Percentiles rank a stretch among this genome's conserved stretches.
Evolutionary conservation across 2,329 filamentous ascomycete species (phyloP).

Genomic region (Pochonia chlamydosporia): DNA sequence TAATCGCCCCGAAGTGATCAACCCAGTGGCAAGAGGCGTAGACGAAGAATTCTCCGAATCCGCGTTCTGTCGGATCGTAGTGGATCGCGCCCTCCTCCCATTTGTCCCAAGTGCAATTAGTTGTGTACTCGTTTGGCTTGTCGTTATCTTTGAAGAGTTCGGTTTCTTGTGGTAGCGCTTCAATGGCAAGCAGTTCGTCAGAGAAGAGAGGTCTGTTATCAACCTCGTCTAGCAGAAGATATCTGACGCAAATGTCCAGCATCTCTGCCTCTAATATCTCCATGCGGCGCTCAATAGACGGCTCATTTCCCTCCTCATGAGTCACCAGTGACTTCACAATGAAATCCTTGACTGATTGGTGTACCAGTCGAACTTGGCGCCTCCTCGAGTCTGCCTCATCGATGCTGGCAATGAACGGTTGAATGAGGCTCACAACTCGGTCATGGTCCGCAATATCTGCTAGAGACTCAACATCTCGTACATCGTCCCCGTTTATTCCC

Average conservation of each 20-base stretch:
- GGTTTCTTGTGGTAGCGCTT: constrained; percentile 8
- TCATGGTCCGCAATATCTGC: too few relatives aligned
- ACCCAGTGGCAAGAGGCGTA: constrained; percentile 31
- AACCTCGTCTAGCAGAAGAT: constrained; percentile 22
- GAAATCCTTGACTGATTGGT: too few relatives aligned
- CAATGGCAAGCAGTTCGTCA: constrained; percentile 15
- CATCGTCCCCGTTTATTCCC: too few relatives aligned
- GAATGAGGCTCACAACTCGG: too few relatives aligned
- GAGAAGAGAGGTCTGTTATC: constrained; percentile 20
- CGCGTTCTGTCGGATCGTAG: constrained; percentile 16
- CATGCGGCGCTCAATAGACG: constrained; percentile 8
- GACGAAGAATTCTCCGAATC: constrained; percentile 20
- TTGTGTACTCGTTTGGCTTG: constrained; percentile 13
- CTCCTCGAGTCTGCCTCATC: too few relatives aligned
- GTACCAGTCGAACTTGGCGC: too few relatives aligned
- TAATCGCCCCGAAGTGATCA: constrained; percentile 21
- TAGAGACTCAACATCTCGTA: too few relatives aligned
- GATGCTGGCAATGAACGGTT: too few relatives aligned
- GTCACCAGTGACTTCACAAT: too few relatives aligned
- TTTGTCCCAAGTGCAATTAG: constrained; percentile 20
- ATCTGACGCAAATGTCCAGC: constrained; percentile 20
- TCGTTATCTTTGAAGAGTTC: constrained; percentile 18
- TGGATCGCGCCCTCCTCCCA: constrained; percentile 25
- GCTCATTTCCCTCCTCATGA: too few relatives aligned
- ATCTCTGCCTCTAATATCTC: constrained; percentile 18